Percentiles rank a stretch among this genome's conserved stretches.
Evolutionary conservation across 2,329 filamentous ascomycete genomes (phyloP).

Genomic region (Pestalotiopsis sp.): DNA sequence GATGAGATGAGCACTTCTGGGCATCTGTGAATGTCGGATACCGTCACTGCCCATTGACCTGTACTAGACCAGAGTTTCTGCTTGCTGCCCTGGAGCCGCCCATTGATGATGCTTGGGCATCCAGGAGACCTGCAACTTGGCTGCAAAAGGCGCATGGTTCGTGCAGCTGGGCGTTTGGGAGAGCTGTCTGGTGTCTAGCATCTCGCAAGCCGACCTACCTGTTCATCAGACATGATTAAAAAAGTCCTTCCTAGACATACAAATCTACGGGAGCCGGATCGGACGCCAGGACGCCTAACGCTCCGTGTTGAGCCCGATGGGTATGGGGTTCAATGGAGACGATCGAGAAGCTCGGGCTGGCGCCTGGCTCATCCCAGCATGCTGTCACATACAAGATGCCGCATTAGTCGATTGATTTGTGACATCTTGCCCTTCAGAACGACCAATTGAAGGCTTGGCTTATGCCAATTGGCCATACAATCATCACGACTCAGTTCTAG

Average conservation of each 20-base stretch:
- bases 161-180: not conserved
- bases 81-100: not conserved
- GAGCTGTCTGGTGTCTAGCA: not conserved
- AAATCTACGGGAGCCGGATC: not conserved
- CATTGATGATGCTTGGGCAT: not conserved
- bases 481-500: not conserved
- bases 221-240: not conserved
- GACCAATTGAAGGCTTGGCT: not conserved
- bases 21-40: not conserved
- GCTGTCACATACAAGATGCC: not conserved
- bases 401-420: not conserved
- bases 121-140: not conserved
- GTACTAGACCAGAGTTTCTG: not conserved
- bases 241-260: not conserved
- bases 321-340: not conserved
- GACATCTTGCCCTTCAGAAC: not conserved
- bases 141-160: not conserved
- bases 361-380: not conserved
- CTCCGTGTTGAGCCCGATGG: not conserved
- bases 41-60: no score
- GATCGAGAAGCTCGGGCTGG: not conserved
- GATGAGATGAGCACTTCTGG: not conserved
- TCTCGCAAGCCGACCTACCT: not conserved
- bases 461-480: not conserved
- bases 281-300: not conserved